Evolutionary conservation across 2,329 filamentous ascomycete genomes (phyloP).

Genomic region (Cladosporium phlei): DNA sequence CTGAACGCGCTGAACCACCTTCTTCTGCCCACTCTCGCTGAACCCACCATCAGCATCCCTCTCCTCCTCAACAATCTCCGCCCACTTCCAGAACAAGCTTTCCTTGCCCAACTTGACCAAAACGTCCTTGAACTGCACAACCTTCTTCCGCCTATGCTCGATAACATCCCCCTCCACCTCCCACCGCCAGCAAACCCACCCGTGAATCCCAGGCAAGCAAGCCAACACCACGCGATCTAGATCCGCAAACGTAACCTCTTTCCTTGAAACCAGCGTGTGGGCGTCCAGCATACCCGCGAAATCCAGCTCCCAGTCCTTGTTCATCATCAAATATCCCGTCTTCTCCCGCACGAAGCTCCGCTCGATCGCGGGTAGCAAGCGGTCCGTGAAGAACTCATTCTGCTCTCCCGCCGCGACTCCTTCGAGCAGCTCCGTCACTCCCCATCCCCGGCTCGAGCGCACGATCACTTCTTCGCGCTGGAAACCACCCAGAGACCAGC

Average conservation of each 20-base stretch:
- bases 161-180: constrained; percentile 45
- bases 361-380: constrained; percentile 65
- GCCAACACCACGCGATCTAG: constrained; percentile 69
- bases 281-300: constrained; percentile 75
- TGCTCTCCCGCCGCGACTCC: constrained; percentile 51
- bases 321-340: constrained; percentile 84
- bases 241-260: constrained; percentile 56
- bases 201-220: constrained; percentile 57
- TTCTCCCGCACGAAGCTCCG: constrained; percentile 65
- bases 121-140: constrained; percentile 74
- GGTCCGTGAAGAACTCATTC: constrained; percentile 54
- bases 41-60: constrained; percentile 74
- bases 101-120: constrained; percentile 76
- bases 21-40: constrained; percentile 65
- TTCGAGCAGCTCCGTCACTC: constrained; percentile 51
- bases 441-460: constrained; percentile 71
- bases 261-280: constrained; percentile 59
- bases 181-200: constrained; percentile 53
- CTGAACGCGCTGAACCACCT: constrained; percentile 68
- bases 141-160: constrained; percentile 64
- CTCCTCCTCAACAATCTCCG: constrained; percentile 87
- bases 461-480: constrained; percentile 76
- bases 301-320: constrained; percentile 80
- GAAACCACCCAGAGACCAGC: constrained; percentile 71
- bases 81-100: constrained; percentile 84